Evolutionary conservation across 2,329 filamentous ascomycete species (phyloP).

Genomic region (Ceratocystis huliohia): DNA sequence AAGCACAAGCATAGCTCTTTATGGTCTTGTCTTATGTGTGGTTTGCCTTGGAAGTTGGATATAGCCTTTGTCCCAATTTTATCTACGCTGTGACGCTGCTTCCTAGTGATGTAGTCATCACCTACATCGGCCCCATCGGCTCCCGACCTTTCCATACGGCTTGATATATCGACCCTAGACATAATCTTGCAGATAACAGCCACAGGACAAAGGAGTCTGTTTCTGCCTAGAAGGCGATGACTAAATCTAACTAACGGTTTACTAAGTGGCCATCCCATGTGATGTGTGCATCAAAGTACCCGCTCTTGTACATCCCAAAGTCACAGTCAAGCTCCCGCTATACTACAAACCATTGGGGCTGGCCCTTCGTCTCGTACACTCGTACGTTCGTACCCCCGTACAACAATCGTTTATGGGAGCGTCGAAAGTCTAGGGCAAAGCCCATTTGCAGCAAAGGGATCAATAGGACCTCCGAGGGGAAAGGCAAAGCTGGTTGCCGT

Average conservation of each 20-base stretch:
- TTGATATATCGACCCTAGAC: neutral
- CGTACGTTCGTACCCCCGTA: neutral
- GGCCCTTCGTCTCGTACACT: neutral
- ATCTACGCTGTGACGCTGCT: too few species aligned
- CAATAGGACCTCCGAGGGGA: constrained; percentile 6
- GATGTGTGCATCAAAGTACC: neutral
- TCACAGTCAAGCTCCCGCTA: neutral
- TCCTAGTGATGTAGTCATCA: neutral
- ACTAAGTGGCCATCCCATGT: neutral
- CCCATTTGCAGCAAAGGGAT: neutral
- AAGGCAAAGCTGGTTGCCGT: neutral
- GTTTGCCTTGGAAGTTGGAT: neutral
- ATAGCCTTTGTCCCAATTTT: neutral
- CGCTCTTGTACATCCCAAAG: neutral
- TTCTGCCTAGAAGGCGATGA: too few species aligned
- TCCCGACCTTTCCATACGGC: neutral
- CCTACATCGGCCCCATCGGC: neutral
- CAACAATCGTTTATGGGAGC: neutral
- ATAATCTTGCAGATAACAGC: too few species aligned
- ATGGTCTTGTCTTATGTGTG: neutral
- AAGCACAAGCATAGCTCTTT: neutral
- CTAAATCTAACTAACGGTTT: neutral
- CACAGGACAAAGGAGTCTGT: too few species aligned
- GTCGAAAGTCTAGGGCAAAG: neutral
- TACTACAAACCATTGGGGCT: neutral